Evolutionary conservation across 148 eudicot species (phyloP).

Genomic region (Mesembryanthemum crystallinum): DNA sequence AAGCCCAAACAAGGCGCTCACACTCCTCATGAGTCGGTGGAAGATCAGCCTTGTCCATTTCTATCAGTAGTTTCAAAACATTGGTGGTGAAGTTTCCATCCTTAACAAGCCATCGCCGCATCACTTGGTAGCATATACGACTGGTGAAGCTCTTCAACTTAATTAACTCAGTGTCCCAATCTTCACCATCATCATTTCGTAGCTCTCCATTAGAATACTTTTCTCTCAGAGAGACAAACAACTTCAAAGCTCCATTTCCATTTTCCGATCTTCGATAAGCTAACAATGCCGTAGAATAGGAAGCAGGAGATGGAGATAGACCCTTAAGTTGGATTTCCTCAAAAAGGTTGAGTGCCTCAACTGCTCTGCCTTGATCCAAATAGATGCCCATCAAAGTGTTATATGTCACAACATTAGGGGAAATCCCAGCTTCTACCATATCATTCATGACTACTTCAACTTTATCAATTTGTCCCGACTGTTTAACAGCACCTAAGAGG

Average conservation of each 20-base stretch:
- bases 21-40: conserved; percentile 46
- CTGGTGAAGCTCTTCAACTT: conserved; percentile 61
- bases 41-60: conserved; percentile 69
- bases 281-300: conserved; percentile 66
- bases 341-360: conserved; percentile 64
- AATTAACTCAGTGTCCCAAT: conserved; percentile 63
- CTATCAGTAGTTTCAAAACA: conserved; percentile 60
- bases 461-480: conserved; percentile 43
- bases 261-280: conserved; percentile 82
- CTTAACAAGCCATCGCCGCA: conserved; percentile 80
- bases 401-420: conserved; percentile 71
- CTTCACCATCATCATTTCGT: conserved; percentile 34
- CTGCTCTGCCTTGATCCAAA: conserved; percentile 50
- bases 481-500: conserved; percentile 72
- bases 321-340: conserved; percentile 55
- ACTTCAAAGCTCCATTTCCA: conserved; percentile 71
- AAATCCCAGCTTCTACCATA: conserved; percentile 55
- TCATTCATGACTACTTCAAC: conserved; percentile 56
- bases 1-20: conserved; percentile 90
- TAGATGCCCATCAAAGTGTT: conserved; percentile 81
- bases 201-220: conserved; percentile 54
- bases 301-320: conserved; percentile 73
- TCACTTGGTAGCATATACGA: conserved; percentile 83
- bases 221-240: conserved; percentile 47
- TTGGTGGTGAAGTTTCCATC: conserved; percentile 48